A percentile compares a stretch with the other conserved stretches of the same genome.
Evolutionary conservation across 2,329 filamentous ascomycete genomes (phyloP).

Genomic region (Colletotrichum sp.): DNA sequence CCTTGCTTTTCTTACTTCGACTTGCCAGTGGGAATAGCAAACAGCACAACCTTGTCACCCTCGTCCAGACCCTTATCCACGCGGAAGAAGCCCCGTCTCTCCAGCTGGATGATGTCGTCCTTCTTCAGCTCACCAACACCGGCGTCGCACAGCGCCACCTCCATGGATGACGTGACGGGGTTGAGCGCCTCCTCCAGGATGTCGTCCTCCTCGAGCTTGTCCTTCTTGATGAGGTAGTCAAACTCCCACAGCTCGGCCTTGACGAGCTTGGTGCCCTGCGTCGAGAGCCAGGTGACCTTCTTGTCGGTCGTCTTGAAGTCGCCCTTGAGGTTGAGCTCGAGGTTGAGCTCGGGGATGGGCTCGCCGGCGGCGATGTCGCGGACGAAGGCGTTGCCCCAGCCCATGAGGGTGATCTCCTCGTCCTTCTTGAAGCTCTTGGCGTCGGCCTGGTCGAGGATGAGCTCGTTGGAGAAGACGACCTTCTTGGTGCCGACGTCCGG

Average conservation of each 20-base stretch:
- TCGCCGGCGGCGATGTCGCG: conserved; percentile 64
- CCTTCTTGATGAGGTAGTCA: conserved; percentile 94
- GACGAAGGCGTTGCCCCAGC: conserved; percentile 91
- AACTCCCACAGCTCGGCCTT: conserved; percentile 91
- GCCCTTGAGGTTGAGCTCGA: conserved; percentile 89
- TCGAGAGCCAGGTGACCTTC: conserved; percentile 93
- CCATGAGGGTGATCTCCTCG: conserved; percentile 96
- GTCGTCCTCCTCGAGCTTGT: conserved; percentile 89
- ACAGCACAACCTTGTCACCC: conserved; percentile 55
- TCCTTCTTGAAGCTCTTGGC: conserved; percentile 79
- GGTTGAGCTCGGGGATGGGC: conserved; percentile 72
- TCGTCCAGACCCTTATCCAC: conserved; percentile 72
- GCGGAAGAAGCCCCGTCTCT: conserved; percentile 90
- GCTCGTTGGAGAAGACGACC: conserved; percentile 75
- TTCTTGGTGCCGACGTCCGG: conserved; percentile 83
- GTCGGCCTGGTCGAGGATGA: conserved; percentile 88
- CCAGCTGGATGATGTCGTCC: conserved; percentile 93
- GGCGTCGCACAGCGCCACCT: conserved; percentile 78
- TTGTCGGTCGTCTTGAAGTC: conserved; percentile 96
- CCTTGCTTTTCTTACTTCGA: conserved; percentile 38
- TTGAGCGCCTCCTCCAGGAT: conserved; percentile 84
- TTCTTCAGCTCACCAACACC: conserved; percentile 81
- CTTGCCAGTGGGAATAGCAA: conserved; percentile 64
- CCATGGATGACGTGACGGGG: conserved; percentile 74
- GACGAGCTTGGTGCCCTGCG: conserved; percentile 76